Evolutionary conservation across 495 filamentous ascomycete species (phyloP).

Genomic region (Hypoxylon intermedium): DNA sequence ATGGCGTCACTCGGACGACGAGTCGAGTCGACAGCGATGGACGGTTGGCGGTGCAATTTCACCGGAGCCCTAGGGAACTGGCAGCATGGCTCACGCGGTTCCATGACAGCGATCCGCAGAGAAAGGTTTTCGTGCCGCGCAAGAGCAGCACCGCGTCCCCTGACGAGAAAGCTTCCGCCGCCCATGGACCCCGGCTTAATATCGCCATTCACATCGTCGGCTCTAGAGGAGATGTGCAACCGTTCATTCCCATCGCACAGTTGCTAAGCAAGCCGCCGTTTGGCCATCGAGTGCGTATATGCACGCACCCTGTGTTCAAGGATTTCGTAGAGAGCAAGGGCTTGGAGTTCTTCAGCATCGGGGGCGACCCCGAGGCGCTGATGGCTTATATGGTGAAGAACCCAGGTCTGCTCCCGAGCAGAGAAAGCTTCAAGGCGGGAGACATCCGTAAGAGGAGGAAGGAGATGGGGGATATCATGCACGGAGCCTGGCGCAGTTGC

Average conservation of each 20-base stretch:
- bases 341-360: conserved; percentile 68
- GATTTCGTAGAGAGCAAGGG: conserved; percentile 61
- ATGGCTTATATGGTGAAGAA: conserved; percentile 59
- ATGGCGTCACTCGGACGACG: conserved; percentile 5
- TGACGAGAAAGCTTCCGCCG: not conserved
- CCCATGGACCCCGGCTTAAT: conserved; percentile 50
- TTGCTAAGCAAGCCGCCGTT: conserved; percentile 57
- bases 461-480: conserved; percentile 65
- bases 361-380: conserved; percentile 66
- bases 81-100: conserved; percentile 50
- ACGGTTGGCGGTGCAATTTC: conserved; percentile 20
- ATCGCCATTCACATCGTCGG: conserved; percentile 71
- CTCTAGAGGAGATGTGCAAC: conserved; percentile 67
- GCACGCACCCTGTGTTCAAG: conserved; percentile 68
- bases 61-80: conserved; percentile 44
- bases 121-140: conserved; percentile 5
- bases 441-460: conserved; percentile 65
- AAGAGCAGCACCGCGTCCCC: not conserved
- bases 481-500: conserved; percentile 65
- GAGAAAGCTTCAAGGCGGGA: conserved; percentile 59
- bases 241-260: conserved; percentile 59
- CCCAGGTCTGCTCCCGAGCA: conserved; percentile 58
- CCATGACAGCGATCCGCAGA: conserved; percentile 26
- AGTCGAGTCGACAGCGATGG: conserved; percentile 24
- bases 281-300: conserved; percentile 67